Evolutionary conservation across 306 rosid species (phyloP).

Genomic region (Citrullus colocynthis): DNA sequence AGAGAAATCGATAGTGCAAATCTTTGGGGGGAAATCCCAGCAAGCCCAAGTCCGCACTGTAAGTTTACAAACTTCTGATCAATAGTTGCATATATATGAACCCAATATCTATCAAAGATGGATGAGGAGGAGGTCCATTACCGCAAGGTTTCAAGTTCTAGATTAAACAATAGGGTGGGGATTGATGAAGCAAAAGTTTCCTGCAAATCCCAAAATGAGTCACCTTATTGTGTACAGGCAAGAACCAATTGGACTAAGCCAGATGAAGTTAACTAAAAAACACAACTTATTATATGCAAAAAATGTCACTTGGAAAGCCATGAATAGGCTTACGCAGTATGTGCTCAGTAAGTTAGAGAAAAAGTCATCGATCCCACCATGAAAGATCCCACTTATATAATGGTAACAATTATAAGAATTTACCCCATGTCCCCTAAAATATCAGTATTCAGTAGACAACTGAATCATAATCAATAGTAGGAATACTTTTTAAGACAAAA

Average conservation of each 20-base stretch:
- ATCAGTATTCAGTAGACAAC: not conserved
- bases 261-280: not conserved
- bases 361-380: not conserved
- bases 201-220: slow-evolving; percentile 41
- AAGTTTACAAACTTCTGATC: slow-evolving; percentile 25
- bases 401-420: not conserved
- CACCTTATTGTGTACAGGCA: not conserved
- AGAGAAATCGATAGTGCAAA: slow-evolving; percentile 92
- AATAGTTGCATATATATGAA: slow-evolving; percentile 13
- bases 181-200: slow-evolving; percentile 68
- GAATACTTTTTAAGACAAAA: not conserved
- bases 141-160: slow-evolving; percentile 93
- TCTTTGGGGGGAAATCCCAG: slow-evolving; percentile 82
- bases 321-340: not conserved
- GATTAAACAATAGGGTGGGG: slow-evolving; percentile 78
- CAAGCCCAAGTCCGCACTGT: slow-evolving; percentile 97
- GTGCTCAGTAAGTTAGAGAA: not conserved
- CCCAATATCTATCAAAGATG: slow-evolving; percentile 7
- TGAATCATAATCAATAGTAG: not conserved
- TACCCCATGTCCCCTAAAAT: not conserved
- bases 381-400: not conserved
- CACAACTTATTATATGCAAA: not conserved
- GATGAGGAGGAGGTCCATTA: slow-evolving; percentile 17
- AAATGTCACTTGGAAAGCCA: not conserved
- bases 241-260: not conserved